Base-by-base conservation (phyloP, 1,284 basidiomycete species). In the Xerocomus nothofagi region DNA sequence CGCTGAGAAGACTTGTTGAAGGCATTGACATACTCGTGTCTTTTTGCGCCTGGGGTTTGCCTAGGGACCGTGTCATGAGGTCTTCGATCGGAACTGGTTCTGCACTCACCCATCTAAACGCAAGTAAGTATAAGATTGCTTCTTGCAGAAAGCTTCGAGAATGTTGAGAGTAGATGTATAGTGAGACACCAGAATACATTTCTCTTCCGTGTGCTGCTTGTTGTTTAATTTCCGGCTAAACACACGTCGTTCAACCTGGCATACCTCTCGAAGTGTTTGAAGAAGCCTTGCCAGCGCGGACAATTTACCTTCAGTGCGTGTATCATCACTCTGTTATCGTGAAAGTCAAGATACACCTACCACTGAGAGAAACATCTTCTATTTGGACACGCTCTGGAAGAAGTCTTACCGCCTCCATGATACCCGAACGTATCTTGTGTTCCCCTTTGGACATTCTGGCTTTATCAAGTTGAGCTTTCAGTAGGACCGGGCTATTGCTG, bases 111-210 rank as follows among this genome's bases (percentile, higher is more conserved):
- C 96, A 63, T 99, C 96, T 24, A 99, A 77, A 5, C 97, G 85
- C 54, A 89, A 81, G 64, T 84, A 92, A 0, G 85, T 82, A 67
- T 94, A 98, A 10, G 76, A 72, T 62, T 79, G 83, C 56, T 79
- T 82, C 62, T 85, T 81, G 72, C 93, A 95, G 60, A 88, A 88
- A 5, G 81, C 82, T 72, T 98, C 92, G 32, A 99, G 75, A 51
- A 99, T 82, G 64, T 98, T 91, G 47, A 99, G 81, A 1, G 96
- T 97, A 3, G 88, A 86, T 1, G 91, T 93, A 62, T 88, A 94
- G 63, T 93, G 91, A 18, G 91, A 94, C 21, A 95, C 91, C 39
- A 98, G 71, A 32, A 97, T 88, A 57, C 93, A 89, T 79, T 98
- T 98, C 70, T 99, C 97, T 31, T 90, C 84, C 0, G 91, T 95